Percentiles rank a stretch among this genome's conserved stretches.
Evolutionary conservation across 208 protist species (phyloP).

Genomic region (Leishmania tarentolae): DNA sequence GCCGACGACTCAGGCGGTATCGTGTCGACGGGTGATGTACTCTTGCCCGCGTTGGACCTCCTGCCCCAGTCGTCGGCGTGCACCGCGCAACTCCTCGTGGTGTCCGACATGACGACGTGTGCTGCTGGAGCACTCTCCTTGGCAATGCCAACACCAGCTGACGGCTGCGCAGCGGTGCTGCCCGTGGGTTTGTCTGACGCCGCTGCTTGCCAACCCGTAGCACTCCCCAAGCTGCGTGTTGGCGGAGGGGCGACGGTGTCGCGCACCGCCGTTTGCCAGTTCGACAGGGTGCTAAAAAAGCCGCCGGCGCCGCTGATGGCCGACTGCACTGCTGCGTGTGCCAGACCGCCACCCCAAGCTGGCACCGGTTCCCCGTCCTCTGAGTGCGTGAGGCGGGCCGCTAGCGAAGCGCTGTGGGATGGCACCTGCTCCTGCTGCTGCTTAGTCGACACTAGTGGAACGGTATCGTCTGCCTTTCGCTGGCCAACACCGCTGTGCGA

Average conservation of each 20-base stretch:
- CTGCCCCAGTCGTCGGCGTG: constrained; percentile 22
- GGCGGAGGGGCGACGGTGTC: constrained; percentile 40
- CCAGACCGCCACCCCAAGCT: constrained; percentile 1
- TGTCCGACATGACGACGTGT: not conserved
- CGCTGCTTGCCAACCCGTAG: not conserved
- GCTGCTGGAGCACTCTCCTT: not conserved
- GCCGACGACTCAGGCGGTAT: too few species aligned
- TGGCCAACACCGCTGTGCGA: not conserved
- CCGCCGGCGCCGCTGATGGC: constrained; percentile 12
- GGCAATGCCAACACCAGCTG: not conserved
- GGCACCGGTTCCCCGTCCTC: not conserved
- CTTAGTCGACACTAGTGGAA: not conserved
- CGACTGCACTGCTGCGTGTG: constrained; percentile 4
- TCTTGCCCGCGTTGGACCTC: constrained; percentile 12
- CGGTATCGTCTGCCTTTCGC: not conserved
- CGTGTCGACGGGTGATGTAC: not conserved
- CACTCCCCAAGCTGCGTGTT: not conserved
- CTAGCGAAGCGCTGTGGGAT: not conserved
- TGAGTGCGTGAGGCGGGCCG: not conserved
- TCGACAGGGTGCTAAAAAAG: constrained; percentile 45
- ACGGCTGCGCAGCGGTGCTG: not conserved
- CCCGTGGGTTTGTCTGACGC: not conserved
- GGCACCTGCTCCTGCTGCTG: not conserved
- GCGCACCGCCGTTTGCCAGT: constrained; percentile 40
- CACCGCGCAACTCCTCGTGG: not conserved